These are phyloP conservation scores for Epithemia pelagica DNA, from an alignment of 108 stramenopile species.

Conservation along the genomic window DNA sequence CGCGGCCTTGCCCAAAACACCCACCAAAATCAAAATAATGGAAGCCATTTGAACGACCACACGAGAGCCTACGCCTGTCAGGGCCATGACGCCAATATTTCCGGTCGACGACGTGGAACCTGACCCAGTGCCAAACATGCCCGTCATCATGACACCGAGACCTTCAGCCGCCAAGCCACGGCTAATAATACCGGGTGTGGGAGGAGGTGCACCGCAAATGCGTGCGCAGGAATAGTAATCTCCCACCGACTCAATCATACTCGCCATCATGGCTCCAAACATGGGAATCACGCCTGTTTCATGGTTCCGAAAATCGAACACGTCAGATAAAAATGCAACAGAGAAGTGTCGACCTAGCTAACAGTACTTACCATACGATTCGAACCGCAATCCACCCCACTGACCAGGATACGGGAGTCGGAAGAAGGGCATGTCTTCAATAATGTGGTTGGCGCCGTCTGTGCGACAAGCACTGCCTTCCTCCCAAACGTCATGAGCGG, in stretches of 20 bases:
- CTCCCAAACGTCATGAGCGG: slow-evolving; percentile 23
- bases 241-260: slow-evolving; percentile 30
- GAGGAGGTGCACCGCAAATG: slow-evolving; percentile 28
- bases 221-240: slow-evolving; percentile 29
- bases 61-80: slow-evolving; percentile 29
- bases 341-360: too few species aligned
- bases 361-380: slow-evolving; percentile 7
- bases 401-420: slow-evolving; percentile 27
- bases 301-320: too few species aligned
- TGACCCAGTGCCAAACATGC: slow-evolving; percentile 22
- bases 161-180: slow-evolving; percentile 27
- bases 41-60: slow-evolving; percentile 29
- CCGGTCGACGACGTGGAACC: slow-evolving; percentile 27
- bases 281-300: slow-evolving; percentile 29
- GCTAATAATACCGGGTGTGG: slow-evolving; percentile 28
- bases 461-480: slow-evolving; percentile 30
- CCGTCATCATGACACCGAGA: slow-evolving; percentile 25
- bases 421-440: slow-evolving; percentile 21
- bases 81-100: slow-evolving; percentile 31
- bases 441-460: slow-evolving; percentile 9
- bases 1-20: slow-evolving; percentile 20
- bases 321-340: too few species aligned
- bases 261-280: slow-evolving; percentile 22
- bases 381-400: slow-evolving; percentile 18
- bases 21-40: slow-evolving; percentile 23